Base-by-base conservation (phyloP, 1,284 basidiomycete species). In the Neonothopanus nambi region DNA sequence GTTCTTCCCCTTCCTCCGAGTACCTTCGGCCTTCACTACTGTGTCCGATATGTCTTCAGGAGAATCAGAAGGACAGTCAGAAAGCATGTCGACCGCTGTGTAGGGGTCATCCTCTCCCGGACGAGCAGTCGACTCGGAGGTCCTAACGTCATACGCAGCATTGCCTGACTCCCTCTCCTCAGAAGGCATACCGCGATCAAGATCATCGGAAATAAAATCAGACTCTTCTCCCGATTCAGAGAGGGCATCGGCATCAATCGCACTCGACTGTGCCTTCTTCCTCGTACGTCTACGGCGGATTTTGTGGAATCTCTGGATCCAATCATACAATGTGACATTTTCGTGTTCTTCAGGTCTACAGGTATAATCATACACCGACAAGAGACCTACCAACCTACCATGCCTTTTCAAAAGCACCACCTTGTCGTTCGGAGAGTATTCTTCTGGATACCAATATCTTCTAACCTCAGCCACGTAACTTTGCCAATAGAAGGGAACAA, bases 401-500 rank as follows among this genome's bases (percentile, higher is more conserved):
- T 18, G 6, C 5, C 13, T 3, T 39, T 52, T 47, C 39, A 20
- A 44, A 9, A 55, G n/a, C 3, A 41, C 57, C 9, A 61, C 46
- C 43, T 60, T 56, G 13, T 43, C n/a, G 3, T n/a, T n/a, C n/a
- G n/a, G n/a, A n/a, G n/a, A n/a, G n/a, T n/a, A n/a, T n/a, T n/a
- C n/a, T n/a, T 33, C 26, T 1, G 24, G 35, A n/a, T 55, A 44
- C 56, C 52, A 63, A 5, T 24, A 20, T 38, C 38, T 41, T 24
- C 38, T 15, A 12, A 63, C 57, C n/a, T 59, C 49, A 33, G 38
- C 40, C 2, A 67, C 62, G 60, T 57, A 69, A n/a, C 26, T 37
- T 54, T 56, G 59, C 68, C 67, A 70, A 54, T 59, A 67, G 36
- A 66, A 65, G 1, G 56, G 46, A 8, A 63, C 43, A 59, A 68